Evolutionary conservation across 192 early-diverging fungal genomes (phyloP), one percentile per base, ranked within the genome.

Genomic region (Coemansia sp.): DNA sequence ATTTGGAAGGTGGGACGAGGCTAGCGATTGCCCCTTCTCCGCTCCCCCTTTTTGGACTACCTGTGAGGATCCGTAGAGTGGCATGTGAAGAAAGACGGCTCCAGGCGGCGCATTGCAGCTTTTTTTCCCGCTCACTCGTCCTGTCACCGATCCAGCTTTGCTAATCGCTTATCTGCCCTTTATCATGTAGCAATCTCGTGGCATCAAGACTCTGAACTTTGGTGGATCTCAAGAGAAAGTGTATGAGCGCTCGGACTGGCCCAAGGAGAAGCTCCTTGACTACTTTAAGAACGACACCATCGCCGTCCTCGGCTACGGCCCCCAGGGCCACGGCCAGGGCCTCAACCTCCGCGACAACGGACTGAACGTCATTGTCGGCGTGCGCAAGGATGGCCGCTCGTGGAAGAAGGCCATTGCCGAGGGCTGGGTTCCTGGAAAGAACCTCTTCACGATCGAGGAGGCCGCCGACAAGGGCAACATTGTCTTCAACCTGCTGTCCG

Each of bases 401-500:
- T 98, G 90, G 90, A 87, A 96, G 66, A 86, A 92, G 76, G 96
- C 96, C 59, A 77, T 92, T 55, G 86, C 91, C 53, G 95, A 96
- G 83, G 96, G 95, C 60, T 98, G 95, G 94, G 89, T 95, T 43
- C 92, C 93, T 18, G 94, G 93, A 72, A 91, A 98, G 88, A 93
- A 87, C 69, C 89, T 98, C 66, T 98, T 98, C 86, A 76, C 90
- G 62, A 93, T 98, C 65, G 86, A 90, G 66, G 92, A 95, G 80
- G 96, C 96, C 21, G 85, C 88, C 59, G 78, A 94, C 64, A 93
- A 93, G 85, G 96, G 93, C 60, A 88, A 90, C 60, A 85, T 98
- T 75, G 86, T 98, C 76, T 88, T 95, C 88, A 93, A 95, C 88
- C 85, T 98, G 73, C 86, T 98, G 1, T 96, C 95, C 1, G 96